Evolutionary conservation across 768 basidiomycete species (phyloP).

Genomic region (Auriscalpium vulgare): DNA sequence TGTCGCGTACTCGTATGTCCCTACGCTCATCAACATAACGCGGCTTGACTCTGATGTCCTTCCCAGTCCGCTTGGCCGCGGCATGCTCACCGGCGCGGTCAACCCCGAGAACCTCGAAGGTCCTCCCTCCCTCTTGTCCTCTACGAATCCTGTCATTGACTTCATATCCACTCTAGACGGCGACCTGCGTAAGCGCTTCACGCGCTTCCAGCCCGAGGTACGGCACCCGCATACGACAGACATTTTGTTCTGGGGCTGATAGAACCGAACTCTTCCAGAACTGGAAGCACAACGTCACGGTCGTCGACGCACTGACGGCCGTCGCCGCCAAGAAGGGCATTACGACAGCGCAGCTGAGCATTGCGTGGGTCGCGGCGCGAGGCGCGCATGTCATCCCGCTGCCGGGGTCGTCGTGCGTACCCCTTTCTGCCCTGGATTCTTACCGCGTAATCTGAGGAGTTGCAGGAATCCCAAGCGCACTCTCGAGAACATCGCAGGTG

Average conservation of each 20-base stretch:
- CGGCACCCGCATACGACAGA: slow-evolving; percentile 9
- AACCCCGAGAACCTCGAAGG: slow-evolving; percentile 24
- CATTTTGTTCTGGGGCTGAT: neutral
- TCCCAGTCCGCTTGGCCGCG: slow-evolving; percentile 39
- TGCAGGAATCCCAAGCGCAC: no score
- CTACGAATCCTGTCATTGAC: no score
- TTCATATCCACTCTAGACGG: slow-evolving; percentile 23
- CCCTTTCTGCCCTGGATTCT: neutral
- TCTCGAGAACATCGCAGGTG: no score
- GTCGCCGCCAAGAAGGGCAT: slow-evolving; percentile 36
- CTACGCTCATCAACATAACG: neutral
- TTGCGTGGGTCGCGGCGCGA: slow-evolving; percentile 31
- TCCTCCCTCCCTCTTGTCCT: slow-evolving; percentile 16
- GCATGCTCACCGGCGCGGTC: slow-evolving; percentile 41
- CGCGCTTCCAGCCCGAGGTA: slow-evolving; percentile 33
- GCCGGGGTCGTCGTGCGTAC: slow-evolving; percentile 34
- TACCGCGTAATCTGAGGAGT: no score
- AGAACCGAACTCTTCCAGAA: slow-evolving; percentile 19
- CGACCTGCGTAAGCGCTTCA: slow-evolving; percentile 26
- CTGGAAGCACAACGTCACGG: slow-evolving; percentile 33
- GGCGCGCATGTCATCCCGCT: slow-evolving; percentile 36
- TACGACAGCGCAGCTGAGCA: slow-evolving; percentile 30
- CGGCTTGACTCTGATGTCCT: neutral
- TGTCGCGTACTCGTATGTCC: slow-evolving; percentile 40
- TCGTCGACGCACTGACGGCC: slow-evolving; percentile 33